Conservation (phyloP, 2,329 filamentous ascomycete genomes). For the Stagonosporopsis chrysanthemi region DNA sequence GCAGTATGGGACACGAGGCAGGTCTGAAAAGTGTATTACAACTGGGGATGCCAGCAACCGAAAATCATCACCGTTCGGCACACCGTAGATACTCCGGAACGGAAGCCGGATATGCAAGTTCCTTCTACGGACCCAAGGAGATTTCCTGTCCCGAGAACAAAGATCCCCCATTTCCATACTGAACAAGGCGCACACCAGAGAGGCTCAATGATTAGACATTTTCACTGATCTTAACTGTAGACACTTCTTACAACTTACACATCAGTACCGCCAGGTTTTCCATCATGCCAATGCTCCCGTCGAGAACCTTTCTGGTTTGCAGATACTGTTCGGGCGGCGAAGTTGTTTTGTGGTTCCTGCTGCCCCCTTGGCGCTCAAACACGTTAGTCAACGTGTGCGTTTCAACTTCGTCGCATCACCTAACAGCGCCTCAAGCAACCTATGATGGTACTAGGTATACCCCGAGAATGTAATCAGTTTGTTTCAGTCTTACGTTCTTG, state of each 20-base stretch:
- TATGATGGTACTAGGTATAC: neutral
- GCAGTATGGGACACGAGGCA: neutral
- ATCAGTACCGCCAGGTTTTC: too few relatives aligned
- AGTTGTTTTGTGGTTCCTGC: neutral
- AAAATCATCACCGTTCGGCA: neutral
- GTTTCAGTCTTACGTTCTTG: slow-evolving; percentile 6
- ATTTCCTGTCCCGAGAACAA: neutral
- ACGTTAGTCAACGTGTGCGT: neutral
- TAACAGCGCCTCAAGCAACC: neutral
- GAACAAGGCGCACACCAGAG: neutral
- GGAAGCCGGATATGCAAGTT: neutral
- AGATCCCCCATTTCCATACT: too few relatives aligned
- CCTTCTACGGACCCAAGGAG: neutral
- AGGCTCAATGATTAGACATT: neutral
- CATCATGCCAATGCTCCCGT: neutral
- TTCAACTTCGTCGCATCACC: slow-evolving; percentile 22
- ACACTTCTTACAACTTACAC: too few relatives aligned
- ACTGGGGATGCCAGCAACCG: neutral
- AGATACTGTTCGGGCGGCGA: neutral
- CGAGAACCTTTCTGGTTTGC: neutral
- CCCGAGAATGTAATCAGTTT: slow-evolving; percentile 4
- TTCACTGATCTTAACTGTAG: neutral
- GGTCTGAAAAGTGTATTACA: neutral
- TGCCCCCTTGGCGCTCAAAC: neutral
- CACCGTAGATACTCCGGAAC: neutral